Base-by-base conservation (phyloP, 2,329 filamentous ascomycete species). In the Aspergillus cejpii region DNA sequence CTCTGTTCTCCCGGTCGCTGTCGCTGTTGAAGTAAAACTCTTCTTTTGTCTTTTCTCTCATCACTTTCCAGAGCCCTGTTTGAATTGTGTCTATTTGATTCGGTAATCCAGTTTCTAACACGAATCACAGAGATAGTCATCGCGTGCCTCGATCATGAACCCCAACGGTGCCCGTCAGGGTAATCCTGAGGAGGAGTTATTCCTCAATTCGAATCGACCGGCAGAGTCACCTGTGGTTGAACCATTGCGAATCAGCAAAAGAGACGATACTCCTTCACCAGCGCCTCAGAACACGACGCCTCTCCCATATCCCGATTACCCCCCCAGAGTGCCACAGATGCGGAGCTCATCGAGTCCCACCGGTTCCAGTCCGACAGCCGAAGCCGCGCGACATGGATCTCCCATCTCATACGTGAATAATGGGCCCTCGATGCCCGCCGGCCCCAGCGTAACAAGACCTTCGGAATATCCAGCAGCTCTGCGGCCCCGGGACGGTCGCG, bases 181-280 rank as follows among this genome's bases (percentile, higher is more conserved):
- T 58, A 74, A 83, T 55, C 79, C 88, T 23, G 84, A 89, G 68
- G 87, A 91, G 75, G 84, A 94, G 73, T 91, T 94, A 71, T 78
- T 94, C 53, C 67, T 75, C 49, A 68, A 62, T 48, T 60, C 45
- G 20, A 44, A 42, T 23, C 51, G 47, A 34, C 47, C 47, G 19
- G 66, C 68, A 37, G 81, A 88, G 58, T 88, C 86, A 58, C 86
- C 88, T 46, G 87, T 85, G 14, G 79, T 94, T 56, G 86, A 86
- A 59, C 89, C 89, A 48, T 69, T 95, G 68, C 81, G 87, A 60
- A 94, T 94, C 64, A 84, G 83, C 72, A 94, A 94, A 67, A 81
- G 83, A 45, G 79, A 81, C n/a, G n/a, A n/a, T 57, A 85, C 82
- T 46, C 78, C 83, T 24, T 75, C 75, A 41, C 80, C 80, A 27